Evolutionary conservation across 2,329 filamentous ascomycete species (phyloP).

Genomic region (Colletotrichum sp.): DNA sequence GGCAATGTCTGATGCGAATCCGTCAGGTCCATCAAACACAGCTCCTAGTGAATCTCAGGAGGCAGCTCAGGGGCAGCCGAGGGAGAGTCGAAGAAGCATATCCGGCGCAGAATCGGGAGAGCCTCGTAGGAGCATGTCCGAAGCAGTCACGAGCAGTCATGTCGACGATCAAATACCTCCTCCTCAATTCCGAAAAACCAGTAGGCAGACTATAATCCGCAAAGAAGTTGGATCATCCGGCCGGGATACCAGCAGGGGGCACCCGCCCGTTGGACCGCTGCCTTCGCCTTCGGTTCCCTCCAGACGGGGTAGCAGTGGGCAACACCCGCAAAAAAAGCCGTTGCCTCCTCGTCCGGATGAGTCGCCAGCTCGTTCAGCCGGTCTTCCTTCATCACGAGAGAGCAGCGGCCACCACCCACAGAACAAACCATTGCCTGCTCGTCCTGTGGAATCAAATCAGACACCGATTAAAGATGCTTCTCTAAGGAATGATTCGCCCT

Average conservation of each 20-base stretch:
- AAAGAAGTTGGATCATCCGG: background rate
- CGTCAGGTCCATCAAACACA: background rate
- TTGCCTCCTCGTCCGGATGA: background rate
- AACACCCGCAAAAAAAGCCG: background rate
- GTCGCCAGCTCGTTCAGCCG: background rate
- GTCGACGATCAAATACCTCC: background rate
- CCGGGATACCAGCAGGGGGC: background rate
- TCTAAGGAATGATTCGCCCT: background rate
- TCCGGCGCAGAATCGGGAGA: background rate
- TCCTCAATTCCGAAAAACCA: background rate
- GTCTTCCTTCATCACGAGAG: background rate
- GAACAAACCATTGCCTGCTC: background rate
- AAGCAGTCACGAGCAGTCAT: background rate
- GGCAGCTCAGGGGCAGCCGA: background rate
- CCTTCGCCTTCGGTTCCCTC: background rate
- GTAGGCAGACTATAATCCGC: background rate
- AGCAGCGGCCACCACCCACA: background rate
- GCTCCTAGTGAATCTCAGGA: background rate
- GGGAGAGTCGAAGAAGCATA: background rate
- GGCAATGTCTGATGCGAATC: background rate
- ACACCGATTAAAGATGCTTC: background rate
- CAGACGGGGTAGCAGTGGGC: background rate
- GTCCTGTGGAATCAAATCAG: background rate
- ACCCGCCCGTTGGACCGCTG: background rate
- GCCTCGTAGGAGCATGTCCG: background rate